Base-by-base conservation (phyloP, 305 asterid genomes). In the Withania somnifera region DNA sequence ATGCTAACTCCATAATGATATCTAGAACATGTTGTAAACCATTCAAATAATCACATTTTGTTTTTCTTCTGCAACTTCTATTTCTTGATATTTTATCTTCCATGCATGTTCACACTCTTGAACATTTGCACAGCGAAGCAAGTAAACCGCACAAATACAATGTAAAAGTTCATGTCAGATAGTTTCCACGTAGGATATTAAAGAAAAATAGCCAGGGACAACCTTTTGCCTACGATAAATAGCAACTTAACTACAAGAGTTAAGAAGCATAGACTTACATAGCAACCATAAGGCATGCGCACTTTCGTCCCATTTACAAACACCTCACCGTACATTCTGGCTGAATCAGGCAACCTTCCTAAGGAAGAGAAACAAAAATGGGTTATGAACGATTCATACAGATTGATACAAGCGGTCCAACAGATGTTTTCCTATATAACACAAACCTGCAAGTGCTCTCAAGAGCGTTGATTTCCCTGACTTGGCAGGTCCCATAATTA, bases 401-500 rank as follows among this genome's bases (percentile, higher is more conserved):
- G 47, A 14, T 24, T 26, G 75, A 47, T 63, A 28, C 22, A 61
- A 34, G 11, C 20, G 7, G 24, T 40, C 38, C n/a, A 36, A 24
- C 51, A 38, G 50, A 50, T 14, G 30, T 47, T 50, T 51, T 45
- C 63, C 36, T 19, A 66, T 36, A 56, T 9, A 79, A 52, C 76
- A 82, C 82, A 77, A 83, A 93, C 99, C 99, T 84, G 99, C 90
- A 78, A 97, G 98, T 83, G 99, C 93, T 87, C 97, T 91, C 86
- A 97, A 89, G 80, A 97, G 97, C 1, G 99, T 95, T 20, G 99
- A 97, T 91, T 97, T 97, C 78, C 99, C 99, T 1, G 99, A 95
- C 87, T 93, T 97, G 40, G 98, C 97, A 19, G 99, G 99, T 67
- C 98, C 99, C 99, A 97, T 97, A 47, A 95, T 95, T 20, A 97